Conservation (phyloP, 2,329 filamentous ascomycete species). For the Venturia oleaginea region DNA sequence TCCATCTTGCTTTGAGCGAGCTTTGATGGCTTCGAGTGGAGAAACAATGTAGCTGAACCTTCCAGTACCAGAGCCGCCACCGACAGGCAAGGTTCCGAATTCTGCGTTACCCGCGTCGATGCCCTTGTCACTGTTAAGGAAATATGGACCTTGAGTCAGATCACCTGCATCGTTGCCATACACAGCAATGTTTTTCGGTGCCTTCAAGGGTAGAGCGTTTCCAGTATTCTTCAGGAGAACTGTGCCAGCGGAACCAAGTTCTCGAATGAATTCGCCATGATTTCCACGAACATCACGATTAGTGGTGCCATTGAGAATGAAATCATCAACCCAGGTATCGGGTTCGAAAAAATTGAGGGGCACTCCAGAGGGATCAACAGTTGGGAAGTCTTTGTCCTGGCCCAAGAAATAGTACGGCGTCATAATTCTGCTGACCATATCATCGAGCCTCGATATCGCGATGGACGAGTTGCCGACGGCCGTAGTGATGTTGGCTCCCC, state of each 20-base stretch:
- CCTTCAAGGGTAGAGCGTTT: constrained; percentile 61
- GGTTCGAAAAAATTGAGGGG: constrained; percentile 36
- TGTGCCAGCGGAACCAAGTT: constrained; percentile 39
- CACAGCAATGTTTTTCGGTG: constrained; percentile 51
- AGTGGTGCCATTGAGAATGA: constrained; percentile 20
- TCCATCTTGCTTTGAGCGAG: constrained; percentile 26
- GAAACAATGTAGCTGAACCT: constrained; percentile 34
- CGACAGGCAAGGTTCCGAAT: constrained; percentile 56
- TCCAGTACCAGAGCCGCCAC: constrained; percentile 54
- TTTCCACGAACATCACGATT: constrained; percentile 26
- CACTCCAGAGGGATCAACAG: background rate
- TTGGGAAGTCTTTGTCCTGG: constrained; percentile 35
- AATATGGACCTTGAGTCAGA: constrained; percentile 50
- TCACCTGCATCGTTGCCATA: constrained; percentile 75
- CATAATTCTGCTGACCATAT: constrained; percentile 35
- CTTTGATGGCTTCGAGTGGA: constrained; percentile 23
- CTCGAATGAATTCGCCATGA: constrained; percentile 31
- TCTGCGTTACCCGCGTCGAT: constrained; percentile 54
- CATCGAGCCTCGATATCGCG: constrained; percentile 30
- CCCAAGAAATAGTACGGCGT: constrained; percentile 41
- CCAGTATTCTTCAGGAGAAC: constrained; percentile 53
- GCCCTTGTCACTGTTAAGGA: constrained; percentile 48
- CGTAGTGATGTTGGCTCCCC: constrained; percentile 45
- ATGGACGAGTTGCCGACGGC: constrained; percentile 43
- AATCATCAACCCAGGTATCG: background rate